phyloP scores from a whole-genome alignment of 805 yeast species.

The Metschnikowia santaceciliae region DNA sequence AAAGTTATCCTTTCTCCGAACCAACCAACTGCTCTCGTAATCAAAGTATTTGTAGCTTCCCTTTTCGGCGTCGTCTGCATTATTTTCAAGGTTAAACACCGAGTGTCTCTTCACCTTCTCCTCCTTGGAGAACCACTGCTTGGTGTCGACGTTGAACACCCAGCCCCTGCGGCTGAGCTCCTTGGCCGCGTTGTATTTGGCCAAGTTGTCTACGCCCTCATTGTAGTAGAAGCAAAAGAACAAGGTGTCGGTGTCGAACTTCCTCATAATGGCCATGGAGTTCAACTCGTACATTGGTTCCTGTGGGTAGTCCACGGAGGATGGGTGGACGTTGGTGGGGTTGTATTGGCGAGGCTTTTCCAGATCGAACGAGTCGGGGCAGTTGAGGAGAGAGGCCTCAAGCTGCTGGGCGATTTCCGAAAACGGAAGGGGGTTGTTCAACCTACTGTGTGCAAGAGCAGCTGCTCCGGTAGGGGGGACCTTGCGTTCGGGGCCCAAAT shows the following conservation, averaged over 20 bases:
- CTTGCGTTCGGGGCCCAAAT: neutral
- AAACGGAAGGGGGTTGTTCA: conserved; percentile 51
- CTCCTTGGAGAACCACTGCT: conserved; percentile 78
- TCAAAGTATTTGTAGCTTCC: conserved; percentile 77
- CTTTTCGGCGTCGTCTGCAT: conserved; percentile 39
- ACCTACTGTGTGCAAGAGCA: conserved; percentile 37
- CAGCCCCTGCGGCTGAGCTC: conserved; percentile 80
- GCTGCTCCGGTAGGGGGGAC: conserved; percentile 10
- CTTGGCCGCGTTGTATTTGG: conserved; percentile 59
- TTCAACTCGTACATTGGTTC: conserved; percentile 70
- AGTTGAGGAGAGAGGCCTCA: conserved; percentile 76
- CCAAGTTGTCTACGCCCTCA: conserved; percentile 32
- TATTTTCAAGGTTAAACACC: conserved; percentile 16
- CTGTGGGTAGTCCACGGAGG: conserved; percentile 85
- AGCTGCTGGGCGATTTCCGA: conserved; percentile 53
- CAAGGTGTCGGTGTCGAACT: conserved; percentile 80
- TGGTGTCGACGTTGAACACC: conserved; percentile 66
- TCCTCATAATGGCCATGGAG: conserved; percentile 56
- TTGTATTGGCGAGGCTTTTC: conserved; percentile 76
- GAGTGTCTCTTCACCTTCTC: conserved; percentile 43
- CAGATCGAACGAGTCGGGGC: conserved; percentile 92
- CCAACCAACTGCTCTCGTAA: conserved; percentile 58
- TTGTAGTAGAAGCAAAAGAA: conserved; percentile 90
- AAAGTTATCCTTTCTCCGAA: conserved; percentile 41
- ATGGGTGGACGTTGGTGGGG: conserved; percentile 82